A percentile compares a stretch with the other conserved stretches of the same genome.
Conservation (phyloP, 257 asterid species). For the Penstemon barbatus region DNA sequence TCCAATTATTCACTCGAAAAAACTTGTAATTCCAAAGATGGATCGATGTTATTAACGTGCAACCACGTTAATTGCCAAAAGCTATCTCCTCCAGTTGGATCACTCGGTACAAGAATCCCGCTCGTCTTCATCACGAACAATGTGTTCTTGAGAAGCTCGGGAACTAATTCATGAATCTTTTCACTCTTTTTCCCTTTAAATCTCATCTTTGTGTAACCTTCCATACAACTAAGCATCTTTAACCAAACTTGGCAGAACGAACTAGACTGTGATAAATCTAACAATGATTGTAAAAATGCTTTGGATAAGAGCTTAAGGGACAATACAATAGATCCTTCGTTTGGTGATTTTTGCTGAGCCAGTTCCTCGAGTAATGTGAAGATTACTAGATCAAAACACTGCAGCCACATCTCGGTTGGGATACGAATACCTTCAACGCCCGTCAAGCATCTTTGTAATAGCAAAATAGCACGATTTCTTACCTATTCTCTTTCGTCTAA, state of each 20-base stretch:
- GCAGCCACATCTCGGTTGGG: constrained; percentile 66
- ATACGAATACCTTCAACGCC: constrained; percentile 63
- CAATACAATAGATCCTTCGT: constrained; percentile 69
- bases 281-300: constrained; percentile 61
- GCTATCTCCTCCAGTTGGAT: constrained; percentile 61
- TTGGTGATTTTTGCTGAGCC: constrained; percentile 56
- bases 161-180: constrained; percentile 77
- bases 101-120: constrained; percentile 63
- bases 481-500: constrained; percentile 81
- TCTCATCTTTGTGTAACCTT: constrained; percentile 59
- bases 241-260: constrained; percentile 74
- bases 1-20: constrained; percentile 67
- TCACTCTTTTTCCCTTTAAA: constrained; percentile 77
- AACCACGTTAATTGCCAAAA: constrained; percentile 88
- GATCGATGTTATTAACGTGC: constrained; percentile 64
- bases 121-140: constrained; percentile 70
- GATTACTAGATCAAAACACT: constrained; percentile 69
- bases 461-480: constrained; percentile 67
- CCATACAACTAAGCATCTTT: constrained; percentile 58
- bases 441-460: constrained; percentile 70
- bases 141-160: constrained; percentile 87
- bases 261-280: constrained; percentile 48
- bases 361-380: constrained; percentile 75
- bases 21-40: constrained; percentile 66
- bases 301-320: constrained; percentile 73